These are phyloP conservation scores for Penicillium crustosum DNA, from an alignment of 2,329 filamentous ascomycete genomes.

Conservation along the genomic window DNA sequence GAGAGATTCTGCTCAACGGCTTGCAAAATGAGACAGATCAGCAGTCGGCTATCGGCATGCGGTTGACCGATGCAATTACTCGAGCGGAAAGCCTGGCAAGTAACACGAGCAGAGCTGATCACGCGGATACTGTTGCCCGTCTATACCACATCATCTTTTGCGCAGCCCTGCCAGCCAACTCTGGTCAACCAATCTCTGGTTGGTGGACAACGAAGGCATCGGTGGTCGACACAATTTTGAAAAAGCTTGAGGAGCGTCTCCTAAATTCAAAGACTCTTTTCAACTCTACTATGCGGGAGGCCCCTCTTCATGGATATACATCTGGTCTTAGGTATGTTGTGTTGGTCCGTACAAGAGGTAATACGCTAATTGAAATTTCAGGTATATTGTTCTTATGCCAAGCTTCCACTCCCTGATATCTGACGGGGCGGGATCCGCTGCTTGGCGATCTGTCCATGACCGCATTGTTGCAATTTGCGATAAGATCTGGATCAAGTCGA, in stretches of 20 bases:
- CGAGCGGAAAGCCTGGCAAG: constrained; percentile 42
- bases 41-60: constrained; percentile 24
- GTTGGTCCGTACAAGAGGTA: no score
- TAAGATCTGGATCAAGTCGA: constrained; percentile 75
- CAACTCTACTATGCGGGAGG: constrained; percentile 63
- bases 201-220: constrained; percentile 43
- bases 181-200: not conserved
- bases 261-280: constrained; percentile 64
- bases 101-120: constrained; percentile 77
- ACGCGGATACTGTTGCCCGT: constrained; percentile 86
- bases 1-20: constrained; percentile 26
- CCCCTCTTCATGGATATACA: constrained; percentile 69
- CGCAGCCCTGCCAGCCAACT: constrained; percentile 48
- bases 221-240: constrained; percentile 60
- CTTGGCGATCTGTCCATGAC: constrained; percentile 36
- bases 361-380: constrained; percentile 19
- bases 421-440: constrained; percentile 18
- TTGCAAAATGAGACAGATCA: constrained; percentile 10
- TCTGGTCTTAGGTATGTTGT: constrained; percentile 60
- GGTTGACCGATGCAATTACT: constrained; percentile 33
- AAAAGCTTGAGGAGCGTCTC: constrained; percentile 65
- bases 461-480: constrained; percentile 62
- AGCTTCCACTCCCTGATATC: constrained; percentile 38
- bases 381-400: constrained; percentile 52
- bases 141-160: constrained; percentile 68